Base-by-base conservation (phyloP, 1,139 yeast genomes). In the Diutina catenulata region DNA sequence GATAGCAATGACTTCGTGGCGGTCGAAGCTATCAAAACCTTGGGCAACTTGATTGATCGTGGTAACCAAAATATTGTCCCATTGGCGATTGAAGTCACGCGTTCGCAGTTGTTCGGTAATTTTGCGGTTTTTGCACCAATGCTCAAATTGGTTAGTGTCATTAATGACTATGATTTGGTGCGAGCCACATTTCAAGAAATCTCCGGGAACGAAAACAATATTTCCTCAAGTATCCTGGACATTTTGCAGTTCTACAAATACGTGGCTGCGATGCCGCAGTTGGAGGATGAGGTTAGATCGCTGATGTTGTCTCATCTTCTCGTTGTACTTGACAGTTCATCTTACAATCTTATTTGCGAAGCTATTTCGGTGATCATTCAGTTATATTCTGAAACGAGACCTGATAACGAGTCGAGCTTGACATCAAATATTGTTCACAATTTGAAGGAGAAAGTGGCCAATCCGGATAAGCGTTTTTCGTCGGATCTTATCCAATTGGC, bases 1-100 rank as follows among this genome's bases (percentile, higher is more conserved):
- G 78, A 73, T 47, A 46, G 55, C 11, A 68, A 67, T 39, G 60
- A 57, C 4, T 49, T 57, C 36, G 76, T 71, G 0, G 56, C 66
- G 4, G 49, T 53, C 18, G 67, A 64, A 41, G 51, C 66, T 1
- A 49, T 70, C 26, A 21, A 31, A 7, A 9, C 18, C 18, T 24
- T 31, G 13, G 18, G 6, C 15, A 26, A 14, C 13, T 13, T 31
- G 5, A 31, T 31, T 21, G n/a, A 14, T 4, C 3, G 8, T 19
- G 22, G 22, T 4, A 31, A 31, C 18, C 6, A 3, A 10, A 13
- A n/a, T 5, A 18, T 31, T 10, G 6, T 31, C 19, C 35, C 35
- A 24, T 14, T 21, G 13, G 25, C 21, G n/a, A 13, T 31, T 3
- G 18, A 19, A 7, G 7, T 21, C 7, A 21, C 21, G 6, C 24